These are phyloP conservation scores for Xylaria acuta DNA, from an alignment of 495 filamentous ascomycete genomes.

Conservation along the genomic window DNA sequence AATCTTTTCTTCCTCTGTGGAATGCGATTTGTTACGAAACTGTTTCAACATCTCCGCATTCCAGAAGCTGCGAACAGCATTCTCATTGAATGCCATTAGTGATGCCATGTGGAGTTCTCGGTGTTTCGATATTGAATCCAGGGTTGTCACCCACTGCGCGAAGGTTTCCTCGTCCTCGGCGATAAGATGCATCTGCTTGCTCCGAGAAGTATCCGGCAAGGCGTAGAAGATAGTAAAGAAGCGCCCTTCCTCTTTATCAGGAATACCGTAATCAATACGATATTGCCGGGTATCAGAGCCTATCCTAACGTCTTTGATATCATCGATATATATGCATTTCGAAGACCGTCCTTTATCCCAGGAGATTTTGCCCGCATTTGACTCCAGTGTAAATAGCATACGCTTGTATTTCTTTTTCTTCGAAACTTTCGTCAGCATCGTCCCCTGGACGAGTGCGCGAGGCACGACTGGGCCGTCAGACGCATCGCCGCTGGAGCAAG, in stretches of 20 bases:
- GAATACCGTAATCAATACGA: conserved; percentile 77
- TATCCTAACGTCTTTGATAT: conserved; percentile 87
- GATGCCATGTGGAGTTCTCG: conserved; percentile 89
- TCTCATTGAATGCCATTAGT: conserved; percentile 79
- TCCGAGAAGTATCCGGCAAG: conserved; percentile 70
- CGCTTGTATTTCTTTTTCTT: conserved; percentile 76
- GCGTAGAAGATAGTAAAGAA: conserved; percentile 93
- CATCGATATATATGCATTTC: conserved; percentile 90
- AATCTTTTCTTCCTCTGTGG: conserved; percentile 70
- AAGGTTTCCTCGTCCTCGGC: conserved; percentile 72
- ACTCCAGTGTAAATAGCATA: conserved; percentile 77
- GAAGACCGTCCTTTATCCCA: conserved; percentile 82
- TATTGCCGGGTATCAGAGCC: conserved; percentile 89
- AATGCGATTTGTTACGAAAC: conserved; percentile 59
- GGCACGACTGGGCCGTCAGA: conserved; percentile 73
- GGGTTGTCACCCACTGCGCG: conserved; percentile 77
- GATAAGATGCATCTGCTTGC: conserved; percentile 81
- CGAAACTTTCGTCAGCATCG: conserved; percentile 77
- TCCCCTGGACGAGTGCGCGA: conserved; percentile 74
- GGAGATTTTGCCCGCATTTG: conserved; percentile 79
- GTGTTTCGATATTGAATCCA: conserved; percentile 80
- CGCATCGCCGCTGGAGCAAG: conserved; percentile 36
- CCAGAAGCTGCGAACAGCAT: conserved; percentile 82
- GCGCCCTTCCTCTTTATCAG: conserved; percentile 64
- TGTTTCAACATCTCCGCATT: conserved; percentile 79